phyloP scores from a whole-genome alignment of 164 flowering plant species.

The Platanus orientalis region DNA sequence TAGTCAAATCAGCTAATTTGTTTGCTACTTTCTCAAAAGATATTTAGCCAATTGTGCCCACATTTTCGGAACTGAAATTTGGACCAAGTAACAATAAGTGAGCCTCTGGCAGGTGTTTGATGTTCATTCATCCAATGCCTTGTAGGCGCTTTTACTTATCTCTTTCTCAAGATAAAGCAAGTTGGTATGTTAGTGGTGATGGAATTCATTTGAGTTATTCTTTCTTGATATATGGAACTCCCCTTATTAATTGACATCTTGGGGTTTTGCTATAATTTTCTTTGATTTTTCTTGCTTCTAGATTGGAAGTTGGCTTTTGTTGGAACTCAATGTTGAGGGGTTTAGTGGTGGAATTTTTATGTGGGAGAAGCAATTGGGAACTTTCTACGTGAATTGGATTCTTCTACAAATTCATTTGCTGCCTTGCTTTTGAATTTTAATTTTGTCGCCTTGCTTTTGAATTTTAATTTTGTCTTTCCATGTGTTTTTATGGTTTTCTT shows the following conservation, averaged over 20 bases:
- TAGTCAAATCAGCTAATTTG: background rate
- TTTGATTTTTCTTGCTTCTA: too few species aligned
- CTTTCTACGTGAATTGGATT: background rate
- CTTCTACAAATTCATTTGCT: too few species aligned
- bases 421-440: background rate
- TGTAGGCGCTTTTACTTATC: background rate
- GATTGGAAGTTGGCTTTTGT: background rate
- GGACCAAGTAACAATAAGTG: background rate
- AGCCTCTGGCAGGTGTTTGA: background rate
- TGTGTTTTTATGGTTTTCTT: too few species aligned
- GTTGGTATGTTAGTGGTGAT: background rate
- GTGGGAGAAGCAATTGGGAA: background rate
- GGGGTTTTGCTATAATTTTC: too few species aligned
- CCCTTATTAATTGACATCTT: too few species aligned
- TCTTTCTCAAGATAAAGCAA: slow-evolving; percentile 1
- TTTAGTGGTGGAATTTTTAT: background rate
- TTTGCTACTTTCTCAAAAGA: background rate
- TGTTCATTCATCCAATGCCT: too few species aligned
- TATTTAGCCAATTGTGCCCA: background rate
- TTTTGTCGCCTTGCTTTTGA: too few species aligned
- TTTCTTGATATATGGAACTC: too few species aligned
- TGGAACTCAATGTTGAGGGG: background rate
- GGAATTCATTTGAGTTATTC: background rate
- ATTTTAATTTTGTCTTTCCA: too few species aligned
- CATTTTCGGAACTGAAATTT: background rate